Evolutionary conservation across 2,329 filamentous ascomycete species (phyloP).

Genomic region (Pseudopyrenochaeta lycopersici): DNA sequence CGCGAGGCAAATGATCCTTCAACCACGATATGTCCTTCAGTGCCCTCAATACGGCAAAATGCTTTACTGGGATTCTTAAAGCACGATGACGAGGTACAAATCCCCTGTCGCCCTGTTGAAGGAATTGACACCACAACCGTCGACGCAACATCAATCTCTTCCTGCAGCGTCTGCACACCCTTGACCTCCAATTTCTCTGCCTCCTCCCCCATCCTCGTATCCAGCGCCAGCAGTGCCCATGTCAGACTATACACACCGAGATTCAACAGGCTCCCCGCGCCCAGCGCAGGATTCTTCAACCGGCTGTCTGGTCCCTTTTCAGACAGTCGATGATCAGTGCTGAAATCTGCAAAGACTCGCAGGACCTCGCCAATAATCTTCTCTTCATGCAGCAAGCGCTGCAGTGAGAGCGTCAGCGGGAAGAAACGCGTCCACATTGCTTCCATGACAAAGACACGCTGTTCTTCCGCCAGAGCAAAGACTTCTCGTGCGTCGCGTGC

Average conservation of each 20-base stretch:
- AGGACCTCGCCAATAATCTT: constrained; percentile 58
- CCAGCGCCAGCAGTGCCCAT: constrained; percentile 84
- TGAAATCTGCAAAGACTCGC: too few relatives aligned
- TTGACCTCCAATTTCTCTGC: constrained; percentile 4
- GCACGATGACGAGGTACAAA: constrained; percentile 51
- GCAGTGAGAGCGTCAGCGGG: constrained; percentile 77
- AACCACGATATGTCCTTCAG: constrained; percentile 49
- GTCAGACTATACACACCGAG: constrained; percentile 85
- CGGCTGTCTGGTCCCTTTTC: constrained; percentile 61
- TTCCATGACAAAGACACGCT: constrained; percentile 54
- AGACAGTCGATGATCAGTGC: constrained; percentile 46
- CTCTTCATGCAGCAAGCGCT: constrained; percentile 65
- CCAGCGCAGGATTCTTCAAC: constrained; percentile 78
- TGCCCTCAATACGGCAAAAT: constrained; percentile 52
- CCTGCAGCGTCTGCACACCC: constrained; percentile 6
- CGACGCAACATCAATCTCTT: constrained; percentile 12
- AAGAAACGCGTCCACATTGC: constrained; percentile 87
- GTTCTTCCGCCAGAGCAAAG: constrained; percentile 72
- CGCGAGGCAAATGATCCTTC: constrained; percentile 47
- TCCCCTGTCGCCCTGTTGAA: constrained; percentile 54
- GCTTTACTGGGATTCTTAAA: constrained; percentile 48
- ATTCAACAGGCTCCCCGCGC: constrained; percentile 80
- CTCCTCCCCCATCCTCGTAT: constrained; percentile 62
- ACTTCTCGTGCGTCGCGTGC: constrained; percentile 76
- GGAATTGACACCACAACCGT: constrained; percentile 11